phyloP scores from a whole-genome alignment of 2,329 filamentous ascomycete genomes.

The Helicocarpus griseus region DNA sequence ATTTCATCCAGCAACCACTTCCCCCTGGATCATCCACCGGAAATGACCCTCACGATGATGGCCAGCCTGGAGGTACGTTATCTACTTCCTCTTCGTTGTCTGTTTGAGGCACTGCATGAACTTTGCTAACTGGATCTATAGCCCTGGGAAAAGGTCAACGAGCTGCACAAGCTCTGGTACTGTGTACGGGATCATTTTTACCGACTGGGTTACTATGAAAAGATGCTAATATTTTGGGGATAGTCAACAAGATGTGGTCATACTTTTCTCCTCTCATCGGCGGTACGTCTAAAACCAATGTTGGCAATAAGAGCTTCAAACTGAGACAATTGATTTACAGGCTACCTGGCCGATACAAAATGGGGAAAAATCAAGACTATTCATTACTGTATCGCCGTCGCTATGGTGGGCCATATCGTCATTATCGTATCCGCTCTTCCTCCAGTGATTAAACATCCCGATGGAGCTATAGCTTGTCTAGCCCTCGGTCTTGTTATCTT shows the following conservation, averaged over 20 bases:
- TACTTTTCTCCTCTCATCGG: constrained; percentile 51
- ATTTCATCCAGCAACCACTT: constrained; percentile 50
- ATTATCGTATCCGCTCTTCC: constrained; percentile 59
- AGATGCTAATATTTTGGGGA: neutral
- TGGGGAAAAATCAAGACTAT: constrained; percentile 62
- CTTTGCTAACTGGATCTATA: constrained; percentile 38
- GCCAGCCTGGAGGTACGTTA: constrained; percentile 30
- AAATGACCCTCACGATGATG: constrained; percentile 22
- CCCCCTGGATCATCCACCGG: constrained; percentile 47
- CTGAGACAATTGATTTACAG: neutral
- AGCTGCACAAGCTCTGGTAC: constrained; percentile 42
- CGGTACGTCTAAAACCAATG: constrained; percentile 15
- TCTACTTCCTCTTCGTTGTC: neutral
- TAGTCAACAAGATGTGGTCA: constrained; percentile 51
- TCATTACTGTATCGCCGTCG: constrained; percentile 52
- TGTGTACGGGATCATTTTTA: constrained; percentile 24
- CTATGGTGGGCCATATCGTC: constrained; percentile 56
- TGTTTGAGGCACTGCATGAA: neutral
- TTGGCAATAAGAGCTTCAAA: neutral
- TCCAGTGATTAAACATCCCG: constrained; percentile 46
- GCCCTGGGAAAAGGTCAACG: constrained; percentile 50
- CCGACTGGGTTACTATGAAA: neutral
- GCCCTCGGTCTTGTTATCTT: constrained; percentile 56
- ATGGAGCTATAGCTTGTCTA: constrained; percentile 54
- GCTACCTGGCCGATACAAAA: constrained; percentile 56